Conservation (phyloP, 305 asterid species). For the Fraxinus angustifolia region DNA sequence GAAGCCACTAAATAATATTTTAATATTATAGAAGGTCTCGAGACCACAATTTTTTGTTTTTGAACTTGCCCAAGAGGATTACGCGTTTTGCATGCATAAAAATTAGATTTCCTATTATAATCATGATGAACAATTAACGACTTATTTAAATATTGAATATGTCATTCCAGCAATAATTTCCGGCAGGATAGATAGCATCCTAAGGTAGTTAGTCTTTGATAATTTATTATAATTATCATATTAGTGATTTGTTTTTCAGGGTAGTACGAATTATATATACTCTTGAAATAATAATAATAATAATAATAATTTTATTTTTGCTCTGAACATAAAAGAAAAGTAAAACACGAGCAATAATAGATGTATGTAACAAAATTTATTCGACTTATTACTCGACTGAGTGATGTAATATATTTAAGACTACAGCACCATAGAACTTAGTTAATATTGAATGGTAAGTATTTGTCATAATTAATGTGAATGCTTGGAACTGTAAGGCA, state of each 20-base stretch:
- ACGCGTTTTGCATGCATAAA: too few relatives aligned
- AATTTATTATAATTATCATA: neutral
- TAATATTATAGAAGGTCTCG: too few relatives aligned
- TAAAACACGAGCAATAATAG: too few relatives aligned
- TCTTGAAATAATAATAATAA: too few relatives aligned
- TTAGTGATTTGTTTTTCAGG: neutral
- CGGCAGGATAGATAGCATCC: neutral
- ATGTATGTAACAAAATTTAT: too few relatives aligned
- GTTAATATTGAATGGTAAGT: neutral
- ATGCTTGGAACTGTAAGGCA: neutral
- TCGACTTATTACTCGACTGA: neutral
- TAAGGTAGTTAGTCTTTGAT: neutral
- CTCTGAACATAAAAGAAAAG: neutral
- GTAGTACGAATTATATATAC: too few relatives aligned
- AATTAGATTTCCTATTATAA: neutral
- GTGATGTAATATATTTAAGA: too few relatives aligned
- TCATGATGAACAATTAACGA: neutral
- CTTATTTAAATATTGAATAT: neutral
- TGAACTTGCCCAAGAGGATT: too few relatives aligned
- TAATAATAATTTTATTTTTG: too few relatives aligned
- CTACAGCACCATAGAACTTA: neutral
- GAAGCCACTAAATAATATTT: too few relatives aligned
- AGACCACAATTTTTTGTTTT: too few relatives aligned
- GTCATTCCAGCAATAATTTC: neutral
- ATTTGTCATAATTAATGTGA: neutral